Percentiles rank a stretch among this genome's conserved stretches.
Evolutionary conservation across 305 asterid genomes (phyloP).

Genomic region (Fraxinus albicans): DNA sequence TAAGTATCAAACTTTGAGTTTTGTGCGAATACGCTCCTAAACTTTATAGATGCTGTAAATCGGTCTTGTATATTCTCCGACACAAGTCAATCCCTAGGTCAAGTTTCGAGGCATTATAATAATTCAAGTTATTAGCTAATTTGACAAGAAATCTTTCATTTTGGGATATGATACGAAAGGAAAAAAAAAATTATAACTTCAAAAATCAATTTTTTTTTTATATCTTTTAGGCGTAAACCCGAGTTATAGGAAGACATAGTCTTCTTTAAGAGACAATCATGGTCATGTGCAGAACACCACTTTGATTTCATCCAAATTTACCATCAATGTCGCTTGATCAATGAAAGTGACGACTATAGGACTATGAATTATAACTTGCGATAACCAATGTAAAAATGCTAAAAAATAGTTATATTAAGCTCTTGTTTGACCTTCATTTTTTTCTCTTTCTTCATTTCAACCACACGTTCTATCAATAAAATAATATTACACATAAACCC

Average conservation of each 20-base stretch:
- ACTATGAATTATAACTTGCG: not conserved
- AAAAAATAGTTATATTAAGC: no score
- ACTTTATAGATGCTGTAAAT: not conserved
- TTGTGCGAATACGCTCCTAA: not conserved
- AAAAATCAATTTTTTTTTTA: no score
- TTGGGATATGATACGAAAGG: not conserved
- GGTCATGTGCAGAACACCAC: not conserved
- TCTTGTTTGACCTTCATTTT: no score
- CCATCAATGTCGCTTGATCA: not conserved
- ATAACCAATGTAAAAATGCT: not conserved
- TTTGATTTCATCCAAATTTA: no score
- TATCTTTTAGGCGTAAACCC: not conserved
- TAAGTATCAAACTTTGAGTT: no score
- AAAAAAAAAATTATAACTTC: no score
- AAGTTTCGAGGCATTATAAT: no score
- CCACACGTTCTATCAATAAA: no score
- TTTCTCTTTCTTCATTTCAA: no score
- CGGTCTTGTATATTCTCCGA: not conserved
- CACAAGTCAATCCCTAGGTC: no score
- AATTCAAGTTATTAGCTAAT: not conserved
- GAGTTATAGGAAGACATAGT: no score
- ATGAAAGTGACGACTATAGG: not conserved
- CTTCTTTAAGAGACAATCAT: not conserved
- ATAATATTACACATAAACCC: no score
- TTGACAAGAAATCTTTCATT: not conserved